phyloP scores from a whole-genome alignment of 345 rosid species.

The Salix purpurea region DNA sequence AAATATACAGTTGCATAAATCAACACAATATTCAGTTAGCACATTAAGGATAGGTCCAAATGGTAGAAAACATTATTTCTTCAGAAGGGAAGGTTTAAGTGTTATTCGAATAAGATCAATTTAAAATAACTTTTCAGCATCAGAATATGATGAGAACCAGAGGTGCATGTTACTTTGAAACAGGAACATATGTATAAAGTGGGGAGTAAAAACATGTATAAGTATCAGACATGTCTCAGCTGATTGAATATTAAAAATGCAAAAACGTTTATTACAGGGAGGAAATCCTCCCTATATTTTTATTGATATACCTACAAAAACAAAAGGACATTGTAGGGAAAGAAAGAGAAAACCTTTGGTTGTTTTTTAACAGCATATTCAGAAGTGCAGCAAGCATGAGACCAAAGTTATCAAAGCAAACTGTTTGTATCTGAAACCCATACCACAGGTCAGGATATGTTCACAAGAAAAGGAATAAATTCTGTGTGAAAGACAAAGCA shows the following conservation, averaged over 20 bases:
- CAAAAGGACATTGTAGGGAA: not conserved
- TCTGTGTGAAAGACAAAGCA: not conserved
- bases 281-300: not conserved
- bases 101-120: not conserved
- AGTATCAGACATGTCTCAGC: not conserved
- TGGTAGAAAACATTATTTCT: not conserved
- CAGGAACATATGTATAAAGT: not conserved
- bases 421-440: constrained; percentile 58
- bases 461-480: not conserved
- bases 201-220: not conserved
- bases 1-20: not conserved
- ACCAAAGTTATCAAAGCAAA: constrained; percentile 70
- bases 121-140: not conserved
- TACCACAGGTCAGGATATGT: constrained; percentile 16
- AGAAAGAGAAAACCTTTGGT: constrained; percentile 45
- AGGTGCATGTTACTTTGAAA: not conserved
- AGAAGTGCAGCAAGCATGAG: constrained; percentile 58
- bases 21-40: not conserved
- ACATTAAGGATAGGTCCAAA: constrained; percentile 4
- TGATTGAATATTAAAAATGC: not conserved
- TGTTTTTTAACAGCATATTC: constrained; percentile 53
- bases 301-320: not conserved
- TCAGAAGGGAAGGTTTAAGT: not conserved
- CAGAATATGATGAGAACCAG: too few relatives aligned
- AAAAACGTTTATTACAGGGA: not conserved